phyloP scores from a whole-genome alignment of 2,329 filamentous ascomycete genomes.

The Xylaria sp. region DNA sequence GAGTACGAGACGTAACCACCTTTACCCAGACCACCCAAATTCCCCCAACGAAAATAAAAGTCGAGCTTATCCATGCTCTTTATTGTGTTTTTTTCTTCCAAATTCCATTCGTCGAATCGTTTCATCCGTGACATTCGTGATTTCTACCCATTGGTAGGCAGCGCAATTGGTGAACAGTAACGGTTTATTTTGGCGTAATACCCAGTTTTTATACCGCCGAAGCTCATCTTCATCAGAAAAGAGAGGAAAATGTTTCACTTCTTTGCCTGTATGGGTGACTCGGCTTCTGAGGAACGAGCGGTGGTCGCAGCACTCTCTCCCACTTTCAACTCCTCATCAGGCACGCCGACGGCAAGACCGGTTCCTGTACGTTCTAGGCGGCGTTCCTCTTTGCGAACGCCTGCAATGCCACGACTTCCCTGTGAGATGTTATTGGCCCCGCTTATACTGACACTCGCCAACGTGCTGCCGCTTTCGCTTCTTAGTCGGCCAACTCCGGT shows the following conservation, averaged over 20 bases:
- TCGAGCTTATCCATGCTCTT: neutral
- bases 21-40: neutral
- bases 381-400: slow-evolving; percentile 37
- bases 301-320: slow-evolving; percentile 57
- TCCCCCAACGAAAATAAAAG: neutral
- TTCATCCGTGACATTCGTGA: slow-evolving; percentile 6
- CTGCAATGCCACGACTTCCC: slow-evolving; percentile 39
- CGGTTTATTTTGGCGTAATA: neutral
- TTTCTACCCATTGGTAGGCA: slow-evolving; percentile 1
- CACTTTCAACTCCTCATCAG: slow-evolving; percentile 55
- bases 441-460: slow-evolving; percentile 43
- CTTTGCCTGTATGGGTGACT: neutral
- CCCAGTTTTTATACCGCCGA: neutral
- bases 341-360: slow-evolving; percentile 48
- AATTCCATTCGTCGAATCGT: neutral
- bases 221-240: neutral
- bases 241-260: neutral
- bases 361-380: slow-evolving; percentile 42
- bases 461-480: slow-evolving; percentile 51
- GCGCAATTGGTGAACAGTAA: neutral
- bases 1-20: no score
- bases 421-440: slow-evolving; percentile 27
- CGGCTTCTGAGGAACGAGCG: slow-evolving; percentile 24
- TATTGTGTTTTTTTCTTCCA: neutral
- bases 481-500: slow-evolving; percentile 26